Base-by-base conservation (phyloP, 768 basidiomycete species). In the Pleurotus eryngii region DNA sequence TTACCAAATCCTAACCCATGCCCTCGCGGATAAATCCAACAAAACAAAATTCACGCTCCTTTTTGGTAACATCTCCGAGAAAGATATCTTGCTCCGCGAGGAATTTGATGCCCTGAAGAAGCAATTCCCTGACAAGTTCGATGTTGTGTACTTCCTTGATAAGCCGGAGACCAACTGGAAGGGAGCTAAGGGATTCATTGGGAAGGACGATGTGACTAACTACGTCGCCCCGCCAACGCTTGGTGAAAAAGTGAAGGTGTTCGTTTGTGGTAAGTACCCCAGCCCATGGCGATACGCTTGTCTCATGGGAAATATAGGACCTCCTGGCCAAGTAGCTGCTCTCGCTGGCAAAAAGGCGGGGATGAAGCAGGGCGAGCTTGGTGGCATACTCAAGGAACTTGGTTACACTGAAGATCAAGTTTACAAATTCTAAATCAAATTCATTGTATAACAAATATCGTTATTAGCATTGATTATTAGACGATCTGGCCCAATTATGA, bases 21-120 rank as follows among this genome's bases (percentile, higher is more conserved):
- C 92, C 7, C 82, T 83, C 45, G 63, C 84, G 1, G 86, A 92
- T 65, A 79, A 82, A 30, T 63, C 72, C 42, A 97, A 98, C 83
- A 92, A 87, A 76, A 98, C 97, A 59, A 94, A 94, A 65, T 97
- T 92, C 78, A 96, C 87, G 47, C 79, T 98, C 56, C 75, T 99
- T 64, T 98, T 90, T 73, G 87, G 91, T 39, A 98, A 98, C 70
- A 81, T 94, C 39, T 83, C 92, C 12, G 92, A 94, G 68, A 78
- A 82, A 54, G 97, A 99, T 68, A 97, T 99, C 60, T 85, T 95
- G 54, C 82, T 96, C 60, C 85, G 87, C 53, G 81, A 89, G 66
- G 85, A 89, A 63, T 79, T 93, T 60, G 90, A 93, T 59, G 72
- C 70, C 6, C 75, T 91, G 65, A 81, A 85, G 74, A 81, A 81